Percentiles rank a stretch among this genome's conserved stretches.
These are phyloP conservation scores for Bruguiera sexangula DNA, from an alignment of 345 rosid genomes.

Conservation along the genomic window DNA sequence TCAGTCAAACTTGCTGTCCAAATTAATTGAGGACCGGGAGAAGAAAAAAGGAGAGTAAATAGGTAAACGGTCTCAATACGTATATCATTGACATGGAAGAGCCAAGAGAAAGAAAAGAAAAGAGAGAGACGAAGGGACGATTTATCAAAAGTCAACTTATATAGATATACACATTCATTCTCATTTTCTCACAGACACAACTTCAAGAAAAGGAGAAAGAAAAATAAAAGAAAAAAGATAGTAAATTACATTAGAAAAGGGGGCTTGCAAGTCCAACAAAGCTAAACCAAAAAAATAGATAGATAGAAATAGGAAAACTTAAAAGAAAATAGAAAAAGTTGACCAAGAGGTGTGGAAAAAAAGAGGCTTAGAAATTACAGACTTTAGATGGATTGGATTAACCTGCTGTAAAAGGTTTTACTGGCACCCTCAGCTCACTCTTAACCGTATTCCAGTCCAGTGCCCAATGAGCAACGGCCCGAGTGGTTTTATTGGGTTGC, in stretches of 20 bases:
- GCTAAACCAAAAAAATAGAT: too few relatives aligned
- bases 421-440: conserved; percentile 3
- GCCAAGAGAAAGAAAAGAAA: too few relatives aligned
- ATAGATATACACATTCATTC: conserved; percentile 2
- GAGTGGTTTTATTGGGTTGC: too few relatives aligned
- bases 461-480: conserved; percentile 6
- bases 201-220: too few relatives aligned
- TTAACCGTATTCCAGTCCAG: conserved; percentile 18
- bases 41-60: too few relatives aligned
- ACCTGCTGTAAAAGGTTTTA: background rate
- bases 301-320: background rate
- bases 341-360: background rate
- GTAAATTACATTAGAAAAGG: background rate
- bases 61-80: too few relatives aligned
- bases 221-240: conserved; percentile 1
- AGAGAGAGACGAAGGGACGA: background rate
- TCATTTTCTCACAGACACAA: too few relatives aligned
- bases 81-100: too few relatives aligned
- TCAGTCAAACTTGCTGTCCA: too few relatives aligned
- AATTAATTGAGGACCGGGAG: too few relatives aligned
- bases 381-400: background rate
- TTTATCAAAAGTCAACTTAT: conserved; percentile 7
- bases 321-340: conserved; percentile 1
- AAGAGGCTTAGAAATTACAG: conserved; percentile 7
- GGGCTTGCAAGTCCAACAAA: background rate